phyloP scores from a whole-genome alignment of 108 stramenopile species.

The Skeletonema costatum region DNA sequence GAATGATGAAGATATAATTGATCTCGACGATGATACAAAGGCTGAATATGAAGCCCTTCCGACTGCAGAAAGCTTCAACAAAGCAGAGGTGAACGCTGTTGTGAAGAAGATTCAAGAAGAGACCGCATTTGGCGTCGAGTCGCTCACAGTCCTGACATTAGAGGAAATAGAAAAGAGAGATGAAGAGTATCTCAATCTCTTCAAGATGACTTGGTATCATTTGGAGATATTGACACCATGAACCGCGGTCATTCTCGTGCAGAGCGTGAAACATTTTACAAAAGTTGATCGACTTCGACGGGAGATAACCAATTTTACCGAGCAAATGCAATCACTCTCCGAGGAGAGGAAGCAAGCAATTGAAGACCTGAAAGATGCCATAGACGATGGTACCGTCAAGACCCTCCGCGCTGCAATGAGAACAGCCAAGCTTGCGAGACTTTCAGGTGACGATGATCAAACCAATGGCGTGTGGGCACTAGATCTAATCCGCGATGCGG shows the following conservation, averaged over 20 bases:
- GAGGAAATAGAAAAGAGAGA: constrained; percentile 72
- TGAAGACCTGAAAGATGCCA: constrained; percentile 75
- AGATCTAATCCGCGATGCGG: constrained; percentile 81
- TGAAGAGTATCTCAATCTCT: constrained; percentile 51
- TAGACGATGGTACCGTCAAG: constrained; percentile 89
- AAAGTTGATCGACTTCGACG: constrained; percentile 65
- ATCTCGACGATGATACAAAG: constrained; percentile 88
- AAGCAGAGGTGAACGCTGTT: constrained; percentile 70
- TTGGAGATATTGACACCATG: constrained; percentile 61
- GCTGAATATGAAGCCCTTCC: constrained; percentile 84
- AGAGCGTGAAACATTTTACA: constrained; percentile 55
- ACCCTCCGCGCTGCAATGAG: constrained; percentile 73
- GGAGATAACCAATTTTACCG: constrained; percentile 61
- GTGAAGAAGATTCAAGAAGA: constrained; percentile 78
- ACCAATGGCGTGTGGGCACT: constrained; percentile 81
- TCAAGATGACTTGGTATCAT: constrained; percentile 61
- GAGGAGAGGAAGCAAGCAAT: constrained; percentile 56
- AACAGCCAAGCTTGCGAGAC: constrained; percentile 71
- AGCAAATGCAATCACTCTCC: constrained; percentile 49
- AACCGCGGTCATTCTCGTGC: constrained; percentile 14
- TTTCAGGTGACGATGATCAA: constrained; percentile 71
- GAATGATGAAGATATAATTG: constrained; percentile 83
- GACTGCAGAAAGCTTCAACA: constrained; percentile 75
- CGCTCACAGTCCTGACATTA: constrained; percentile 71
- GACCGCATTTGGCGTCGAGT: constrained; percentile 76